Evolutionary conservation across 2,329 filamentous ascomycete genomes (phyloP).

Genomic region (Verticillium alfalfae): DNA sequence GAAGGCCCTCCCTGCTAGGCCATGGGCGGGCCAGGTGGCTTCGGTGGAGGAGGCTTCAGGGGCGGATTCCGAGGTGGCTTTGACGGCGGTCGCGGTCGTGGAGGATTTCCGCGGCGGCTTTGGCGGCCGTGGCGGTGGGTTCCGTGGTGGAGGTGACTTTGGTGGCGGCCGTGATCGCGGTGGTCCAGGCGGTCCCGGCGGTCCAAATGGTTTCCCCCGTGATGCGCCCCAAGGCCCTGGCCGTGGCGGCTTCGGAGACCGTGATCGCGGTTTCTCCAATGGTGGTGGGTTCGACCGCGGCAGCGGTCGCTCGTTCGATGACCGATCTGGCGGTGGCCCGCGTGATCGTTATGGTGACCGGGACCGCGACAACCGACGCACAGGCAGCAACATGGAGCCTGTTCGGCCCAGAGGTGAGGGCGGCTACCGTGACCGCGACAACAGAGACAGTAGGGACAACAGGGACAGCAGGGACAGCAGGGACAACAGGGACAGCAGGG

Average conservation of each 20-base stretch:
- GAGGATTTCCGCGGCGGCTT: slow-evolving; percentile 38
- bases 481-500: slow-evolving; percentile 22
- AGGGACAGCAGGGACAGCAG: slow-evolving; percentile 29
- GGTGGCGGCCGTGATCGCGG: slow-evolving; percentile 32
- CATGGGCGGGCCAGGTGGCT: slow-evolving; percentile 55
- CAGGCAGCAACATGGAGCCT: slow-evolving; percentile 80
- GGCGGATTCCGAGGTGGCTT: slow-evolving; percentile 38
- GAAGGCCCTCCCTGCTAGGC: slow-evolving; percentile 68
- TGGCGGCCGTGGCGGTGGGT: slow-evolving; percentile 46
- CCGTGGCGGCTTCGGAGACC: slow-evolving; percentile 29
- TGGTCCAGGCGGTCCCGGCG: slow-evolving; percentile 16
- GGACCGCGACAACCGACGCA: slow-evolving; percentile 35
- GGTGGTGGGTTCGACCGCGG: slow-evolving; percentile 51
- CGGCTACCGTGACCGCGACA: slow-evolving; percentile 36
- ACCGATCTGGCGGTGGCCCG: slow-evolving; percentile 38
- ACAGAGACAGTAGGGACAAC: slow-evolving; percentile 19
- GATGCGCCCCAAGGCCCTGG: slow-evolving; percentile 58
- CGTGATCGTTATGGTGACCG: slow-evolving; percentile 20
- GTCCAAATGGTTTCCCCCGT: slow-evolving; percentile 43
- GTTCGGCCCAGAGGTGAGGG: slow-evolving; percentile 61
- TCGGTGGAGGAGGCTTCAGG: slow-evolving; percentile 43
- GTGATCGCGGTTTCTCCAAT: slow-evolving; percentile 29
- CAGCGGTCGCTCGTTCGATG: slow-evolving; percentile 17
- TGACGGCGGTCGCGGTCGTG: slow-evolving; percentile 24
- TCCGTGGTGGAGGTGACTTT: slow-evolving; percentile 37